phyloP scores from a whole-genome alignment of 1,284 basidiomycete genomes.

The Apiotrichum akiyoshidainum region DNA sequence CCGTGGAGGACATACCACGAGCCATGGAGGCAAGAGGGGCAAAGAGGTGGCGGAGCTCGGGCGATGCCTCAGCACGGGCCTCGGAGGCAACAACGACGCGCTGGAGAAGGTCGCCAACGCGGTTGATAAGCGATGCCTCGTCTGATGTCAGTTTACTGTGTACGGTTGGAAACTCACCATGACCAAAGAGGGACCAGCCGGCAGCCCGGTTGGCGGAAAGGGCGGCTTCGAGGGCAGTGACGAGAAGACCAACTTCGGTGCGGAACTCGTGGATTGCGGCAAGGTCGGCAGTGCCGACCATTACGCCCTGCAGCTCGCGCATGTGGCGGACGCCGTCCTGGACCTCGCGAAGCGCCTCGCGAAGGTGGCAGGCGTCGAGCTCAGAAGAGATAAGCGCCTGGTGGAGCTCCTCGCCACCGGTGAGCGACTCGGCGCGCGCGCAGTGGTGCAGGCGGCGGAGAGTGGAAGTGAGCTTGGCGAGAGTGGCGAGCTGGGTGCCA shows the following conservation, averaged over 20 bases:
- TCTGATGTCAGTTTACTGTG: slow-evolving; percentile 9
- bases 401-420: slow-evolving; percentile 22
- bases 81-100: slow-evolving; percentile 5
- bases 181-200: slow-evolving; percentile 27
- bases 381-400: slow-evolving; percentile 24
- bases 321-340: slow-evolving; percentile 35
- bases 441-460: slow-evolving; percentile 24
- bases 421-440: slow-evolving; percentile 21
- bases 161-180: slow-evolving; percentile 16
- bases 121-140: slow-evolving; percentile 22
- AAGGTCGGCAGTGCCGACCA: slow-evolving; percentile 24
- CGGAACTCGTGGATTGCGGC: slow-evolving; percentile 27
- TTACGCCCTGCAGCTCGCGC: slow-evolving; percentile 34
- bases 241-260: slow-evolving; percentile 24
- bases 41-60: slow-evolving; percentile 56
- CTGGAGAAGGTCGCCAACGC: slow-evolving; percentile 9
- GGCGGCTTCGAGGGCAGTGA: slow-evolving; percentile 23
- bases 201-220: slow-evolving; percentile 22
- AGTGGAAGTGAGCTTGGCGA: slow-evolving; percentile 10
- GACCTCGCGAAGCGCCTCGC: slow-evolving; percentile 32
- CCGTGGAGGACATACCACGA: slow-evolving; percentile 10
- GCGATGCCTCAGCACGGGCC: slow-evolving; percentile 29
- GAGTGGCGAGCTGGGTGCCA: slow-evolving; percentile 7
- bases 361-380: slow-evolving; percentile 22
- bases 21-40: slow-evolving; percentile 57